Evolutionary conservation across 2,329 filamentous ascomycete genomes (phyloP).

Genomic region (Ceratocystis destructans): DNA sequence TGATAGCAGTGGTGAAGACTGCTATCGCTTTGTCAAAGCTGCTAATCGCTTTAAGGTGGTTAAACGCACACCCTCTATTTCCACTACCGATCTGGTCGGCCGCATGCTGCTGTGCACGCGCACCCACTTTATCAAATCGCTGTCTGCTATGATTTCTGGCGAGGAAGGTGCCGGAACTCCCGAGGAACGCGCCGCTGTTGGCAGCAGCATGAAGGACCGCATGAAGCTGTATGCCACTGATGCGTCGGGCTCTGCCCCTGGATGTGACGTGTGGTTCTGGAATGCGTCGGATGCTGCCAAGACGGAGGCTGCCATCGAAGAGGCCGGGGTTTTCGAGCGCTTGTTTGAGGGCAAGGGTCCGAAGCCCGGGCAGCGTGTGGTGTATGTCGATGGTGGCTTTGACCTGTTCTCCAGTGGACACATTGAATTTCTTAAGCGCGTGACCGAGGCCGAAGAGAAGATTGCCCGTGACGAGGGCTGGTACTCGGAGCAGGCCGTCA

Average conservation of each 20-base stretch:
- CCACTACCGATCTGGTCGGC: constrained; percentile 93
- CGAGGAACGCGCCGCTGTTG: constrained; percentile 51
- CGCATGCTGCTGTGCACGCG: constrained; percentile 95
- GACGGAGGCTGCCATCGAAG: constrained; percentile 33
- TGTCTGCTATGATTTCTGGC: constrained; percentile 54
- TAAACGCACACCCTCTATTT: constrained; percentile 89
- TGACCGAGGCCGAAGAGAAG: constrained; percentile 58
- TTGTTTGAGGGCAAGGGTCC: constrained; percentile 60
- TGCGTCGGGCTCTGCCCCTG: constrained; percentile 61
- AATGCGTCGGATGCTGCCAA: constrained; percentile 39
- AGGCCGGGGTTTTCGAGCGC: constrained; percentile 50
- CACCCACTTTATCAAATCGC: constrained; percentile 77
- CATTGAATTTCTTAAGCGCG: constrained; percentile 79
- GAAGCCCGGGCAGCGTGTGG: constrained; percentile 63
- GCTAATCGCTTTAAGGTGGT: constrained; percentile 92
- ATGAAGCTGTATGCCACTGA: constrained; percentile 82
- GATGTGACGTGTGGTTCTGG: constrained; percentile 80
- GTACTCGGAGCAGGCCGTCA: constrained; percentile 52
- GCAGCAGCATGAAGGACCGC: constrained; percentile 57
- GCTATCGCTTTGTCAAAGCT: constrained; percentile 93
- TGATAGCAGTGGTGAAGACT: constrained; percentile 84
- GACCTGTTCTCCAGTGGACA: constrained; percentile 95
- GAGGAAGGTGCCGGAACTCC: constrained; percentile 57
- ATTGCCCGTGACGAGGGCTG: constrained; percentile 56
- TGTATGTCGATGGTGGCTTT: constrained; percentile 94